Evolutionary conservation across 331 rosid genomes (phyloP).

Genomic region (Quercus lobata): DNA sequence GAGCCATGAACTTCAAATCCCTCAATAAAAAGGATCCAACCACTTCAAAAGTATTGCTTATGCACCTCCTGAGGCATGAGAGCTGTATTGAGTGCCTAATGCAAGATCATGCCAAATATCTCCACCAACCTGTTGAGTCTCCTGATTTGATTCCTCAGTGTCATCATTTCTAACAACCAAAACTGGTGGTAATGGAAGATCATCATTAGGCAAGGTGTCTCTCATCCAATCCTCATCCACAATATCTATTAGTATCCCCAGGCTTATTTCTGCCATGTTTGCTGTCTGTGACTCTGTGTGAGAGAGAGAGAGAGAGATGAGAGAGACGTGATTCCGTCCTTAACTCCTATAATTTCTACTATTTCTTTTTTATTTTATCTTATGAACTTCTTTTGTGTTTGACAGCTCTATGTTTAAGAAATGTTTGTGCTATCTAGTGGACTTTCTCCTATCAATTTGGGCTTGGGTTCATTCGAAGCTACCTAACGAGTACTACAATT

Average conservation of each 20-base stretch:
- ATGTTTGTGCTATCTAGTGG: too few species aligned
- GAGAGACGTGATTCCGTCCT: too few species aligned
- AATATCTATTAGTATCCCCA: conserved; percentile 58
- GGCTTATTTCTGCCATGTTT: conserved; percentile 54
- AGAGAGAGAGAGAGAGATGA: too few species aligned
- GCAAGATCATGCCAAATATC: conserved; percentile 86
- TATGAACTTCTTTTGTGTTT: too few species aligned
- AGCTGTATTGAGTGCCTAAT: conserved; percentile 41
- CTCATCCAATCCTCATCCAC: conserved; percentile 82
- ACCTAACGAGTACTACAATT: too few species aligned
- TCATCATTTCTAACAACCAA: conserved; percentile 63
- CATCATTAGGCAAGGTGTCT: conserved; percentile 70
- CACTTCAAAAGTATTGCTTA: conserved; percentile 2
- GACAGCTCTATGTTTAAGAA: too few species aligned
- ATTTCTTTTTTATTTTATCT: too few species aligned
- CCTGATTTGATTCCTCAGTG: conserved; percentile 71
- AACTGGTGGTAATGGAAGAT: conserved; percentile 71
- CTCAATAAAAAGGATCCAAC: neutral
- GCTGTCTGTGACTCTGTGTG: too few species aligned
- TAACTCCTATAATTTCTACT: too few species aligned
- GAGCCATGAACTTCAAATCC: neutral
- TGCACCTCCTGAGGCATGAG: neutral
- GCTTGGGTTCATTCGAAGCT: too few species aligned
- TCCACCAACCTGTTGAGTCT: conserved; percentile 52
- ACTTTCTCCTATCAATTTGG: too few species aligned